Evolutionary conservation across 2,329 filamentous ascomycete species (phyloP).

Genomic region (Cytospora piceae): DNA sequence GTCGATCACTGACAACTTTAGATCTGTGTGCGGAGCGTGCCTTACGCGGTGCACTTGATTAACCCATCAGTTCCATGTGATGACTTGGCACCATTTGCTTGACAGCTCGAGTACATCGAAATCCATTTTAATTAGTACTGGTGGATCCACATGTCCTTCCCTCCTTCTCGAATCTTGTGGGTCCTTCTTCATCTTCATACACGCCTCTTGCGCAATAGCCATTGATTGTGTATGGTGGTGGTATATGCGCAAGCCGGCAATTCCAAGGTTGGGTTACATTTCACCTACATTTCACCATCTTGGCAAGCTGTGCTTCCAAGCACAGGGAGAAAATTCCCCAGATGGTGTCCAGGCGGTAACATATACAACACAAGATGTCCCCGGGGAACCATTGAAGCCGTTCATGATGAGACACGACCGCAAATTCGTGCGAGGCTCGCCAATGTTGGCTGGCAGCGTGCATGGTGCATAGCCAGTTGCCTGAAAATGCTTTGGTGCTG

Average conservation of each 20-base stretch:
- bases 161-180: conserved; percentile 1
- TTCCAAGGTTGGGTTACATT: neutral
- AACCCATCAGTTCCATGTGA: neutral
- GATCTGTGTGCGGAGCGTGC: neutral
- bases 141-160: neutral
- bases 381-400: neutral
- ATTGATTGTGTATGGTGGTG: too few relatives aligned
- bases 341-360: neutral
- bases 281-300: neutral
- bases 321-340: neutral
- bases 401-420: neutral
- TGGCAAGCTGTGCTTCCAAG: neutral
- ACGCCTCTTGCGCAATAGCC: neutral
- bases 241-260: neutral
- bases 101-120: too few relatives aligned
- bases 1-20: neutral
- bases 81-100: neutral
- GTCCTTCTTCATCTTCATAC: neutral
- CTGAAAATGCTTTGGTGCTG: neutral
- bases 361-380: neutral
- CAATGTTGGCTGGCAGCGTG: conserved; percentile 2
- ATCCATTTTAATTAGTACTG: neutral
- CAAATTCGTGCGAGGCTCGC: neutral
- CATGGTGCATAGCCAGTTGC: neutral
- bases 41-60: neutral